These are phyloP conservation scores for Trichophyton mentagrophytes DNA, from an alignment of 2,329 filamentous ascomycete species.

Conservation along the genomic window DNA sequence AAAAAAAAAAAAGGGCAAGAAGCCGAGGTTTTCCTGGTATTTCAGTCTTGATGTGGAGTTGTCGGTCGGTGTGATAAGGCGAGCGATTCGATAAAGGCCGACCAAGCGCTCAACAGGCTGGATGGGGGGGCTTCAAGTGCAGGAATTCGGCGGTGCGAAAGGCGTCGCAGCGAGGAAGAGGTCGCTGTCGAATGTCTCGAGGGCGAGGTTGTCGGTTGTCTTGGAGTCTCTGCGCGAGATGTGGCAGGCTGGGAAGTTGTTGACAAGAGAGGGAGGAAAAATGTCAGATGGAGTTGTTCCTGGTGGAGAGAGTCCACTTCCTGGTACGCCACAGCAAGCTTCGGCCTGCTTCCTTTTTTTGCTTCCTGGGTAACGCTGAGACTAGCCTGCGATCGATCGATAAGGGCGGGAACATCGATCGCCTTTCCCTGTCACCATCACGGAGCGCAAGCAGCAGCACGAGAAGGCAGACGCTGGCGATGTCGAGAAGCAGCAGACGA, in stretches of 20 bases:
- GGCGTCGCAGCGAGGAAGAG: background rate
- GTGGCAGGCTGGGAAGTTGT: background rate
- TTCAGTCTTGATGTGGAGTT: too few species aligned
- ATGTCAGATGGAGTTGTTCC: conserved; percentile 1
- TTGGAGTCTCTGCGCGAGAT: background rate
- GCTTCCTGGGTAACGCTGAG: background rate
- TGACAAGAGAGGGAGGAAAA: background rate
- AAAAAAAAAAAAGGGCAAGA: background rate
- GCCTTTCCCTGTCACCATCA: background rate
- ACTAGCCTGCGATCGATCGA: background rate
- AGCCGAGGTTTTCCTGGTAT: too few species aligned
- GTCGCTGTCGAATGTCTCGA: background rate
- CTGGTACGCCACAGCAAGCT: background rate
- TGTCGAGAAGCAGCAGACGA: too few species aligned
- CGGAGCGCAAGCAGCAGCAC: background rate
- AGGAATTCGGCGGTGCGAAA: too few species aligned
- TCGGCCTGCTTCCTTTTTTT: background rate
- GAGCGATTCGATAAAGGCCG: too few species aligned
- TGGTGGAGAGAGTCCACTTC: conserved; percentile 2
- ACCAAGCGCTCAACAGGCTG: background rate
- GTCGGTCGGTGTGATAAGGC: too few species aligned
- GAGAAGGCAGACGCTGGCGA: too few species aligned
- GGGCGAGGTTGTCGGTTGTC: background rate
- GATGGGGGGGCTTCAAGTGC: background rate
- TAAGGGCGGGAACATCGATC: background rate